Conservation (phyloP, 208 protist genomes). For the Leishmania tropica region DNA sequence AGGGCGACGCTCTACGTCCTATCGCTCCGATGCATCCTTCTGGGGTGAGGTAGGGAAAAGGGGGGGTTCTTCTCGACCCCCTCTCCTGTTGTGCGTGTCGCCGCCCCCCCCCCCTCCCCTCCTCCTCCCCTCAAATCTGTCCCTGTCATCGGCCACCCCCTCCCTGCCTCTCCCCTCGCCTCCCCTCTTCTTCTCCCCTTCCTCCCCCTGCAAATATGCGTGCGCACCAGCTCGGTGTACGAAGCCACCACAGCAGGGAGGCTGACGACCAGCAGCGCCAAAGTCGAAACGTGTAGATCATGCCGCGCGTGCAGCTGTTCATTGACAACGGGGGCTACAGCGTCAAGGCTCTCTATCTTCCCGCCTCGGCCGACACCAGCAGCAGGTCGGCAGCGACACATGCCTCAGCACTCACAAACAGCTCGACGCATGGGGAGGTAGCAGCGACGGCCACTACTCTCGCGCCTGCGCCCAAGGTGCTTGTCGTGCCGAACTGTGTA, state of each 20-base stretch:
- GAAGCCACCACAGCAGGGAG: not conserved
- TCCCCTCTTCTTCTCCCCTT: not conserved
- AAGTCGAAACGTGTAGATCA: not conserved
- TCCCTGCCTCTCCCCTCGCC: too few species aligned
- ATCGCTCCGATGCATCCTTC: not conserved
- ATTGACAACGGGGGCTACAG: conserved; percentile 82
- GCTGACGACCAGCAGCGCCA: not conserved
- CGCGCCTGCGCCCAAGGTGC: conserved; percentile 16
- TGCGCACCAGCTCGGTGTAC: not conserved
- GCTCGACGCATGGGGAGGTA: not conserved
- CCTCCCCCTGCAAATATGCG: not conserved
- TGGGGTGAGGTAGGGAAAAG: too few species aligned
- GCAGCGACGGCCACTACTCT: not conserved
- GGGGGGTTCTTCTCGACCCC: not conserved
- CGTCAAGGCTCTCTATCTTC: conserved; percentile 79
- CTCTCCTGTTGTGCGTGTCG: not conserved
- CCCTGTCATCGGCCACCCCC: not conserved
- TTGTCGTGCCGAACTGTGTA: conserved; percentile 70
- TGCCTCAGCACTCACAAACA: not conserved
- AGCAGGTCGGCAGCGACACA: not conserved
- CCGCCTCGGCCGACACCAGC: conserved; percentile 3
- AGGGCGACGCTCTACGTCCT: not conserved
- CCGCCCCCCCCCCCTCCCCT: too few species aligned
- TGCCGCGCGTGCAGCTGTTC: conserved; percentile 48
- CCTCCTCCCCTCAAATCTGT: not conserved